Percentiles rank a stretch among this genome's conserved stretches.
Conservation (phyloP, 352 stramenopile species). For the Plasmopara viticola region DNA sequence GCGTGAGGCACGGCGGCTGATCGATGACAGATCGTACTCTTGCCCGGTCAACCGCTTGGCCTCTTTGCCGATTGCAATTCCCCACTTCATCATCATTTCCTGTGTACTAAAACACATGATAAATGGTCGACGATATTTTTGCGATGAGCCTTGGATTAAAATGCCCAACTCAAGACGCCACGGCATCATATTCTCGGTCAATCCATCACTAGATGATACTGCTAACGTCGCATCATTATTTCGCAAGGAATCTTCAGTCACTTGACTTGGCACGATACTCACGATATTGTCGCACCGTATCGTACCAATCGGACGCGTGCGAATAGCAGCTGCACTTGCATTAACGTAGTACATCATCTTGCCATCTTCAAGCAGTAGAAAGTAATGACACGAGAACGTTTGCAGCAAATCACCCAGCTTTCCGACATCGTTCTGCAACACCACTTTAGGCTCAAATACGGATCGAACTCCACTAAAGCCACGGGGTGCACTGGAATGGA, state of each 20-base stretch:
- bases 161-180: slow-evolving; percentile 73
- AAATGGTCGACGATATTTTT: slow-evolving; percentile 74
- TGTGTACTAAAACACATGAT: slow-evolving; percentile 71
- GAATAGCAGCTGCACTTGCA: slow-evolving; percentile 41
- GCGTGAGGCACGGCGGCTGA: slow-evolving; percentile 48
- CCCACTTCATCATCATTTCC: slow-evolving; percentile 87
- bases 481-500: slow-evolving; percentile 81
- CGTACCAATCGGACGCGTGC: slow-evolving; percentile 60
- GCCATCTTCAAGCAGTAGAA: slow-evolving; percentile 72
- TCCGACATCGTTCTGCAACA: slow-evolving; percentile 61
- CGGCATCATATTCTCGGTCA: slow-evolving; percentile 54
- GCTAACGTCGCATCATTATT: slow-evolving; percentile 8
- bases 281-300: slow-evolving; percentile 79
- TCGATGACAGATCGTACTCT: slow-evolving; percentile 76
- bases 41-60: slow-evolving; percentile 73
- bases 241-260: slow-evolving; percentile 28
- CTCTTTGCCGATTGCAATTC: slow-evolving; percentile 64
- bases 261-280: slow-evolving; percentile 65
- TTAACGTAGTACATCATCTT: slow-evolving; percentile 80
- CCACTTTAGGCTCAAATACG: slow-evolving; percentile 58
- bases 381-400: slow-evolving; percentile 59
- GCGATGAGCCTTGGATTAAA: slow-evolving; percentile 38
- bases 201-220: slow-evolving; percentile 16
- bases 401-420: slow-evolving; percentile 74
- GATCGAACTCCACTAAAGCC: slow-evolving; percentile 69